Base-by-base conservation (phyloP, 2,329 filamentous ascomycete species). In the Arthrinium phaeospermum region DNA sequence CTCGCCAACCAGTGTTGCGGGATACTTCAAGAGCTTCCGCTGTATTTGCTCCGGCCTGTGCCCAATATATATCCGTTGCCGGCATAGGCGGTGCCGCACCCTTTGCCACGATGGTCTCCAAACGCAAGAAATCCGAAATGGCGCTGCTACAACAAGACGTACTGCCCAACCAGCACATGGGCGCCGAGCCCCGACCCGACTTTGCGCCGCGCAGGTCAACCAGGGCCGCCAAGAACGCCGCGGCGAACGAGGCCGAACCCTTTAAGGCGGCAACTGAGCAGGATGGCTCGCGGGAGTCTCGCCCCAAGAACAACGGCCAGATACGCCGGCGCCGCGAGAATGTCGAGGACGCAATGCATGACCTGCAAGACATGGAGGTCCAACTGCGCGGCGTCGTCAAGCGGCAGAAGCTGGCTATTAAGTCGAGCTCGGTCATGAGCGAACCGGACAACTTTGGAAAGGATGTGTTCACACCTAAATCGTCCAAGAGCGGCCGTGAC, bases 301-400 rank as follows among this genome's bases (percentile, higher is more conserved):
- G 24, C 22, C 30, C 68, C 47, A 70, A 30, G 7, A 27, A 19
- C 14, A 41, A 44, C n/a, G 47, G 34, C 47, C 68, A 67, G 30
- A 72, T 72, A 41, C 49, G 67, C 16, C 46, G 74, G n/a, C 76
- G 71, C 8, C 72, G 73, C 1, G 77, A 81, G 13, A 79, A 78
- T 1, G 80, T 86, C 7, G 77, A 84, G 12, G 74, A 80, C 3
- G 85, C 85, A 24, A 82, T 86, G 73, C 81, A 82, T n/a, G 81
- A 82, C n/a, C 79, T 89, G 37, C 83, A 81, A 6, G 81, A 86
- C 74, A 88, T 89, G 85, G 87, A 89, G 67, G 79, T 83, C 22
- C 80, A 81, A n/a, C 77, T 89, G 3, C 82, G 83, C 41, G 80
- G 79, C 5, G 82, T 81, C 7, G 83, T 84, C 13, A 85, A 86